Percentiles rank a stretch among this genome's conserved stretches.
Evolutionary conservation across 257 asterid genomes (phyloP).

Genomic region (Jasminum sambac): DNA sequence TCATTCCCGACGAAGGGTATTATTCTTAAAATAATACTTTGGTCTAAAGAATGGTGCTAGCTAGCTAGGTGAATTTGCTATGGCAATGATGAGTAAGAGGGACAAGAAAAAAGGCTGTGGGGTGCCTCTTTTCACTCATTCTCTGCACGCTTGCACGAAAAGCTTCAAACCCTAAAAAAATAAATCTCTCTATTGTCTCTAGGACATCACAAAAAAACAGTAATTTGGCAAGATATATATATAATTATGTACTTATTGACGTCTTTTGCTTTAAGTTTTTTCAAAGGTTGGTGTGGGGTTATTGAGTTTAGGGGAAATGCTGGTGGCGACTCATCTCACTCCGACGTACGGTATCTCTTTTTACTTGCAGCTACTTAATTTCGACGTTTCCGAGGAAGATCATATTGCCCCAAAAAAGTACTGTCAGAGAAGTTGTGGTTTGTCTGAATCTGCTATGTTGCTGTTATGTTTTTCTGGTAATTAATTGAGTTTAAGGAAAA

Average conservation of each 20-base stretch:
- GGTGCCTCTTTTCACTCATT: constrained; percentile 17
- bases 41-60: neutral
- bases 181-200: neutral
- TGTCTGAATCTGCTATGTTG: constrained; percentile 42
- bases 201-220: neutral
- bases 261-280: constrained; percentile 35
- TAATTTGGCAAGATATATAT: neutral
- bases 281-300: constrained; percentile 22
- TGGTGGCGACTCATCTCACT: neutral
- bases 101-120: neutral
- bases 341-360: constrained; percentile 30
- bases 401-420: constrained; percentile 28
- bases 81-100: constrained; percentile 17
- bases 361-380: constrained; percentile 37
- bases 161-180: neutral
- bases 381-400: constrained; percentile 29
- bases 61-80: neutral
- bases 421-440: constrained; percentile 24
- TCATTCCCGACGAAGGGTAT: too few species aligned
- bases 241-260: constrained; percentile 10
- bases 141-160: constrained; percentile 23
- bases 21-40: neutral
- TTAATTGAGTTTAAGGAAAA: constrained; percentile 12
- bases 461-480: constrained; percentile 30
- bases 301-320: constrained; percentile 10